Evolutionary conservation across 345 rosid genomes (phyloP).

Genomic region (Diplotaxis tenuifolia): DNA sequence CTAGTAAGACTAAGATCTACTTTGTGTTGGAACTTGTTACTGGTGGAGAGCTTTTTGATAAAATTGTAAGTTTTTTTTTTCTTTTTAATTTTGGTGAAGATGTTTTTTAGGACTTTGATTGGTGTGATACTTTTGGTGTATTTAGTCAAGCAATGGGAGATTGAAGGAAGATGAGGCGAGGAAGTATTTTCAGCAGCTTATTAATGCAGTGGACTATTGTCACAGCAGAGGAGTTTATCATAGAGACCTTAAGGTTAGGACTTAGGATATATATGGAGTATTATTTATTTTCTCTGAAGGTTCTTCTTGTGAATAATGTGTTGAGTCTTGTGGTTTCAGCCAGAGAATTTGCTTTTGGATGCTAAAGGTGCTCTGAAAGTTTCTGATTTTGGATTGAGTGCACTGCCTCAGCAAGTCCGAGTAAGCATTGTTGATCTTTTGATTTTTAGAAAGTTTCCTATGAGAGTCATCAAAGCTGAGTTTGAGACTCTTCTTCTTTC

Average conservation of each 20-base stretch:
- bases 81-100: too few species aligned
- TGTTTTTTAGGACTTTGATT: too few species aligned
- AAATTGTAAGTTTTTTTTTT: conserved; percentile 64
- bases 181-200: conserved; percentile 92
- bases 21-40: conserved; percentile 90
- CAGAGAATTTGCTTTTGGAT: conserved; percentile 93
- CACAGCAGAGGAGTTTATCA: conserved; percentile 97
- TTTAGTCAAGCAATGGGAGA: conserved; percentile 89
- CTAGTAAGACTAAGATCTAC: conserved; percentile 92
- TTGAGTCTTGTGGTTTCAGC: conserved; percentile 50
- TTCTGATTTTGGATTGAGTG: conserved; percentile 98
- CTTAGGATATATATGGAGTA: too few species aligned
- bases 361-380: conserved; percentile 80
- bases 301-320: conserved; percentile 16
- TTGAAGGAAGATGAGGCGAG: conserved; percentile 96
- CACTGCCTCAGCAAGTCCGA: conserved; percentile 99
- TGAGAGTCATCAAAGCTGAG: conserved; percentile 13
- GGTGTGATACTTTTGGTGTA: too few species aligned
- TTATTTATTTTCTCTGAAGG: neutral
- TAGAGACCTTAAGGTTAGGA: conserved; percentile 87
- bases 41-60: conserved; percentile 98
- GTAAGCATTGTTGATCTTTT: conserved; percentile 43
- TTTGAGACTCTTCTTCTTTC: conserved; percentile 13
- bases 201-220: conserved; percentile 94
- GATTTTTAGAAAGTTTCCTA: neutral